Conservation (phyloP, 192 early-diverging fungal genomes). For the Umbelopsis ramanniana region DNA sequence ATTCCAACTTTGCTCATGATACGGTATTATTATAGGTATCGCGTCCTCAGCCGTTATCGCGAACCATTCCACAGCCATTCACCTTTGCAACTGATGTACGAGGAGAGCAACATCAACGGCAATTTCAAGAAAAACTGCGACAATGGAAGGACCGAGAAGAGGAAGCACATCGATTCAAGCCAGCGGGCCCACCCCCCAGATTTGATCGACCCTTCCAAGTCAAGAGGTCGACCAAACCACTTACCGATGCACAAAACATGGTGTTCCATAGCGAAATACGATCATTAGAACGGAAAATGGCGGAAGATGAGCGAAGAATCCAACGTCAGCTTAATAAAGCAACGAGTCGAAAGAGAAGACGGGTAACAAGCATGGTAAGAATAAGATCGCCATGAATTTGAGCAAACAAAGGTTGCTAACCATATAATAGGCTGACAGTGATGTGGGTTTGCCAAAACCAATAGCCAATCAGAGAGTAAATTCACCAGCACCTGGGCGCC, state of each 20-base stretch:
- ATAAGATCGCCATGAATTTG: neutral
- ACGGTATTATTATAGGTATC: neutral
- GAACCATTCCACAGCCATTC: constrained; percentile 66
- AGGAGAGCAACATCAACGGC: constrained; percentile 44
- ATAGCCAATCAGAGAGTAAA: too few species aligned
- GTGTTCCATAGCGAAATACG: constrained; percentile 54
- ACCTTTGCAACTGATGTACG: constrained; percentile 55
- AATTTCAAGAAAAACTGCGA: constrained; percentile 46
- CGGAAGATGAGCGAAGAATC: constrained; percentile 50
- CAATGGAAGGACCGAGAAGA: constrained; percentile 43
- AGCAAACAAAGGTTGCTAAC: neutral
- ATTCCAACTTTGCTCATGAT: too few species aligned
- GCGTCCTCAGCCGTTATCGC: neutral
- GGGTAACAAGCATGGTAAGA: neutral
- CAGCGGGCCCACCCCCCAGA: constrained; percentile 53
- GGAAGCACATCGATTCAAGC: constrained; percentile 44
- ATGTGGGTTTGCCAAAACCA: too few species aligned
- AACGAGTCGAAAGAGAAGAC: neutral
- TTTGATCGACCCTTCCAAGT: constrained; percentile 58
- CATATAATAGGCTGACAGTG: too few species aligned
- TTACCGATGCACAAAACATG: constrained; percentile 54
- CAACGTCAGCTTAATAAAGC: neutral
- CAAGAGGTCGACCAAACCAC: constrained; percentile 54
- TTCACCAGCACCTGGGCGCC: neutral
- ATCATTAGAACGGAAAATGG: constrained; percentile 58